These are phyloP conservation scores for Ascosphaera apis DNA, from an alignment of 2,329 filamentous ascomycete species.

Conservation along the genomic window DNA sequence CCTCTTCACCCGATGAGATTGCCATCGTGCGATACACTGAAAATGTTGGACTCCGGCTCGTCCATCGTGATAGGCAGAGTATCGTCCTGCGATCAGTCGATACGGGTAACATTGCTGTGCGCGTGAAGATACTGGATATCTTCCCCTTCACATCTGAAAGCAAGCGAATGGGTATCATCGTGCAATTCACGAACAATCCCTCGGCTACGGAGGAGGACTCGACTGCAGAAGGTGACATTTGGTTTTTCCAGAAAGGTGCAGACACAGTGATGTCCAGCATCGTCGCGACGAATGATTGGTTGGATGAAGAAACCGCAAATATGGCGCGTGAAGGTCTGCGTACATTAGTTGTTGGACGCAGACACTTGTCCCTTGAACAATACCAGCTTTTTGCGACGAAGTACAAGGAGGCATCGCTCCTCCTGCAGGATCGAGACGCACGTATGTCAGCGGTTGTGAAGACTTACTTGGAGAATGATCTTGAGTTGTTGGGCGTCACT, in stretches of 20 bases:
- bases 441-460: constrained; percentile 62
- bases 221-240: constrained; percentile 50
- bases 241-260: constrained; percentile 97
- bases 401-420: constrained; percentile 59
- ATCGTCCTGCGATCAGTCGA: constrained; percentile 64
- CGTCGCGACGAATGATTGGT: constrained; percentile 89
- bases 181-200: constrained; percentile 50
- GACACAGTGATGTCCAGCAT: constrained; percentile 97
- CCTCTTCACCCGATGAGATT: constrained; percentile 92
- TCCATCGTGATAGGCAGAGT: constrained; percentile 64
- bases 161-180: constrained; percentile 94
- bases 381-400: constrained; percentile 58
- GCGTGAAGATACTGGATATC: constrained; percentile 71
- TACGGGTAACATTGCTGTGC: constrained; percentile 51
- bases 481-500: constrained; percentile 89
- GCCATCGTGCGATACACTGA: constrained; percentile 95
- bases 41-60: constrained; percentile 62
- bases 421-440: constrained; percentile 55
- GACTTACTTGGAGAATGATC: constrained; percentile 60
- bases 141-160: constrained; percentile 97
- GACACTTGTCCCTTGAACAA: constrained; percentile 52
- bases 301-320: constrained; percentile 97
- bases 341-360: constrained; percentile 86
- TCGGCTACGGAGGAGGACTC: constrained; percentile 23
- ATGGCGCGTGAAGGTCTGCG: constrained; percentile 94